Conservation (phyloP, 345 rosid genomes). For the Tarenaya hassleriana region DNA sequence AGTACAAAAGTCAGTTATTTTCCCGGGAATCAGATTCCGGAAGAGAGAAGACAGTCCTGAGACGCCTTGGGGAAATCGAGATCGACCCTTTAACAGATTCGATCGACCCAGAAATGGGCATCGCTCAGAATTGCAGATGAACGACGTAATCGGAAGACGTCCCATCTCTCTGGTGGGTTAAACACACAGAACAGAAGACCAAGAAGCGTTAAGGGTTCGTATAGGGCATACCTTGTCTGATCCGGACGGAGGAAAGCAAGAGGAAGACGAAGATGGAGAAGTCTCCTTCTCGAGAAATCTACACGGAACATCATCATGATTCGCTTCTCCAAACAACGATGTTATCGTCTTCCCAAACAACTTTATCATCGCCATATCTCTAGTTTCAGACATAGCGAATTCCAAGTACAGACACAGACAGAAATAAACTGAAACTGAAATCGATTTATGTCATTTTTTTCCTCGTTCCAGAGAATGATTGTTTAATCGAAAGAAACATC, state of each 20-base stretch:
- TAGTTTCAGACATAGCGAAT: constrained; percentile 11
- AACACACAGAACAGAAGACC: too few relatives aligned
- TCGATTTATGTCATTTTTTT: constrained; percentile 7
- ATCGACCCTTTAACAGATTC: too few relatives aligned
- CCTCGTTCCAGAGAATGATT: background rate
- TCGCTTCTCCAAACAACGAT: too few relatives aligned
- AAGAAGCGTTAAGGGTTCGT: too few relatives aligned
- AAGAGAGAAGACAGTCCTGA: too few relatives aligned
- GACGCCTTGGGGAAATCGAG: too few relatives aligned
- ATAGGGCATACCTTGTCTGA: constrained; percentile 25
- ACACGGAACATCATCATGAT: background rate
- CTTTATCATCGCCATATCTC: constrained; percentile 18
- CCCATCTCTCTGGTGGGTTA: too few relatives aligned
- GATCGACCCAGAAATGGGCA: too few relatives aligned
- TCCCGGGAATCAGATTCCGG: too few relatives aligned
- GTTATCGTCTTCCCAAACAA: constrained; percentile 25
- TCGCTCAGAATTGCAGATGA: too few relatives aligned
- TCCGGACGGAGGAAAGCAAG: constrained; percentile 9
- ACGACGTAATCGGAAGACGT: too few relatives aligned
- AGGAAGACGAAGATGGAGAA: constrained; percentile 17
- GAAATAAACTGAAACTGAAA: constrained; percentile 3
- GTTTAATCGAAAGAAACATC: background rate
- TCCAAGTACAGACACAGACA: constrained; percentile 1
- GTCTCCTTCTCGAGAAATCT: constrained; percentile 10
- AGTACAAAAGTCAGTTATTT: too few relatives aligned